Evolutionary conservation across 352 stramenopile genomes (phyloP).

Genomic region (Globisporangium spiculum): DNA sequence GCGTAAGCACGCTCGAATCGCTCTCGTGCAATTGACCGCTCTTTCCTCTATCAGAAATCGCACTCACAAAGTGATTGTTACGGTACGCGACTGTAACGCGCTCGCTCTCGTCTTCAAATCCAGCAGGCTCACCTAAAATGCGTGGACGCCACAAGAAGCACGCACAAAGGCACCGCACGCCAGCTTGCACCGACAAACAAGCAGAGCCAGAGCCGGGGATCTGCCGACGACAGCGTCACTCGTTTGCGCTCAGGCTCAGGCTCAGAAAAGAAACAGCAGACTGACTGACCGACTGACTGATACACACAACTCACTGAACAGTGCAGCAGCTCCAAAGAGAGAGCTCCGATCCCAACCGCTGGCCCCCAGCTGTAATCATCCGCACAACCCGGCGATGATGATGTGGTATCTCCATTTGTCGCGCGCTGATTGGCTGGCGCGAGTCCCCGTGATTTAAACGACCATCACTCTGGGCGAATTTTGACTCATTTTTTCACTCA

Average conservation of each 20-base stretch:
- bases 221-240: not conserved
- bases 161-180: not conserved
- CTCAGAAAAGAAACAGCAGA: not conserved
- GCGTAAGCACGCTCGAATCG: not conserved
- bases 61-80: not conserved
- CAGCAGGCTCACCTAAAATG: not conserved
- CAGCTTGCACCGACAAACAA: not conserved
- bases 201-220: not conserved
- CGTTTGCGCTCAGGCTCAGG: not conserved
- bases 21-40: not conserved
- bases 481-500: not conserved
- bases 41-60: not conserved
- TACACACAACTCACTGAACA: not conserved
- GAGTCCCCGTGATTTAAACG: not conserved
- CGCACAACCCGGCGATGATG: not conserved
- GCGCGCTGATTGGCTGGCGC: not conserved
- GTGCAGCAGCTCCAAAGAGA: not conserved
- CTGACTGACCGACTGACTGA: not conserved
- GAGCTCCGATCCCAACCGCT: too few relatives aligned
- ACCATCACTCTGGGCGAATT: not conserved
- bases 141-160: not conserved
- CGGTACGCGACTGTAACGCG: not conserved
- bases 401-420: not conserved
- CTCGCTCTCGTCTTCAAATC: not conserved
- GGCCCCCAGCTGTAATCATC: not conserved